Conservation (phyloP, 768 basidiomycete genomes). For the Solioccasus polychromus region DNA sequence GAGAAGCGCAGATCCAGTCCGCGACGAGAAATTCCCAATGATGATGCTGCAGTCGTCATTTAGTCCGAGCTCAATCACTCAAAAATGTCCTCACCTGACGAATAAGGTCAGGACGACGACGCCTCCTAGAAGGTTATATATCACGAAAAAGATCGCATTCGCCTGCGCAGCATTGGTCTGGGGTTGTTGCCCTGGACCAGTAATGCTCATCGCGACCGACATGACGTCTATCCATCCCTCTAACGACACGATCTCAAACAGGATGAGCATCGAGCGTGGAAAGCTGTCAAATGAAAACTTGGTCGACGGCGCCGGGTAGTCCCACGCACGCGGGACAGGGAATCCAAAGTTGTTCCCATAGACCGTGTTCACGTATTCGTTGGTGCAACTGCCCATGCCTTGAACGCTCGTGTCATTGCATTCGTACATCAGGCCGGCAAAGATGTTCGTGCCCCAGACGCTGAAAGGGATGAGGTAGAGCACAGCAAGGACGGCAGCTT, state of each 20-base stretch:
- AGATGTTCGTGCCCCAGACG: conserved; percentile 93
- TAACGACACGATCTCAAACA: conserved; percentile 94
- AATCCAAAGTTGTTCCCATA: conserved; percentile 63
- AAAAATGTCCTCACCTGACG: conserved; percentile 60
- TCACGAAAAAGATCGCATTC: conserved; percentile 88
- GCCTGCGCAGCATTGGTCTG: conserved; percentile 66
- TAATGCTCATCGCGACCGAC: conserved; percentile 74
- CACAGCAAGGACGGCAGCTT: conserved; percentile 85
- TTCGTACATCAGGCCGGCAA: conserved; percentile 74
- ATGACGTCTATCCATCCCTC: conserved; percentile 98
- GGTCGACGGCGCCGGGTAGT: conserved; percentile 78
- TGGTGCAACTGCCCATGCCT: conserved; percentile 64
- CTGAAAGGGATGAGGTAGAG: conserved; percentile 92
- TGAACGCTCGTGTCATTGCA: conserved; percentile 68
- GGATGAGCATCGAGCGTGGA: conserved; percentile 76
- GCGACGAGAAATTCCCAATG: conserved; percentile 87
- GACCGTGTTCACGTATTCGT: conserved; percentile 69
- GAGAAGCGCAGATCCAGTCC: conserved; percentile 82
- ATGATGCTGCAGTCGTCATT: conserved; percentile 65
- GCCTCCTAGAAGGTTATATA: conserved; percentile 88
- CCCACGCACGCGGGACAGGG: conserved; percentile 84
- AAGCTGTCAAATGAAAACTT: conserved; percentile 91
- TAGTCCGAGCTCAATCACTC: conserved; percentile 3
- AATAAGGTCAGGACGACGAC: conserved; percentile 89
- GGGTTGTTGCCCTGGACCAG: conserved; percentile 67